These are phyloP conservation scores for Schizophyllum amplum DNA, from an alignment of 1,284 basidiomycete genomes.

Conservation along the genomic window DNA sequence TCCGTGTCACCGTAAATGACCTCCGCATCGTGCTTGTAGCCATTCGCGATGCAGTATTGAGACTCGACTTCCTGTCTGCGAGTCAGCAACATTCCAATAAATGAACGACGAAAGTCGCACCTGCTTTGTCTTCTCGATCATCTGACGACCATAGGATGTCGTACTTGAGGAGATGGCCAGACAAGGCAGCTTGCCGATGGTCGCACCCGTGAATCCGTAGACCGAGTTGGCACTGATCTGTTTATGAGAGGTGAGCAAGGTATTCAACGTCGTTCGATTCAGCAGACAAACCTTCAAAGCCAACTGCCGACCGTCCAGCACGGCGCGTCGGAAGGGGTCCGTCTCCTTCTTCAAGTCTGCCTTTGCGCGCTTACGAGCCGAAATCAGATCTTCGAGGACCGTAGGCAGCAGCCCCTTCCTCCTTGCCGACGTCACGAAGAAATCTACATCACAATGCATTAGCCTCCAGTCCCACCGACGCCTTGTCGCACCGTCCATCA, in stretches of 20 bases:
- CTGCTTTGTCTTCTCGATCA: slow-evolving; percentile 94
- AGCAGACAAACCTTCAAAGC: too few relatives aligned
- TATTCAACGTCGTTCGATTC: too few relatives aligned
- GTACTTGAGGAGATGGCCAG: slow-evolving; percentile 88
- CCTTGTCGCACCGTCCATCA: too few relatives aligned
- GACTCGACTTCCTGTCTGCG: slow-evolving; percentile 72
- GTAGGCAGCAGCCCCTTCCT: slow-evolving; percentile 86
- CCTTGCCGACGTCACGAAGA: slow-evolving; percentile 66
- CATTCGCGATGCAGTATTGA: slow-evolving; percentile 81
- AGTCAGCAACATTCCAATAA: too few relatives aligned
- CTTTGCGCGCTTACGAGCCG: slow-evolving; percentile 88
- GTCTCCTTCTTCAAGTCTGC: slow-evolving; percentile 91
- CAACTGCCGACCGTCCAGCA: slow-evolving; percentile 89
- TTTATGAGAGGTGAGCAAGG: too few relatives aligned
- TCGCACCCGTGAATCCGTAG: slow-evolving; percentile 97
- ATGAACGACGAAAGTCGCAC: slow-evolving; percentile 33
- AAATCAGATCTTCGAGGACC: slow-evolving; percentile 88
- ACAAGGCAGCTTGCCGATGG: slow-evolving; percentile 91
- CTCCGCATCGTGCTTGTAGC: slow-evolving; percentile 78
- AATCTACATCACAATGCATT: slow-evolving; percentile 42
- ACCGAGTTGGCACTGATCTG: slow-evolving; percentile 97
- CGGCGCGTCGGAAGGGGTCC: slow-evolving; percentile 92
- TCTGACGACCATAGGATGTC: slow-evolving; percentile 91
- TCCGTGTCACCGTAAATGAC: slow-evolving; percentile 98
- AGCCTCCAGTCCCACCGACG: background rate